A percentile compares a stretch with the other conserved stretches of the same genome.
Evolutionary conservation across 2,329 filamentous ascomycete genomes (phyloP).

Genomic region (Seiridium unicorne): DNA sequence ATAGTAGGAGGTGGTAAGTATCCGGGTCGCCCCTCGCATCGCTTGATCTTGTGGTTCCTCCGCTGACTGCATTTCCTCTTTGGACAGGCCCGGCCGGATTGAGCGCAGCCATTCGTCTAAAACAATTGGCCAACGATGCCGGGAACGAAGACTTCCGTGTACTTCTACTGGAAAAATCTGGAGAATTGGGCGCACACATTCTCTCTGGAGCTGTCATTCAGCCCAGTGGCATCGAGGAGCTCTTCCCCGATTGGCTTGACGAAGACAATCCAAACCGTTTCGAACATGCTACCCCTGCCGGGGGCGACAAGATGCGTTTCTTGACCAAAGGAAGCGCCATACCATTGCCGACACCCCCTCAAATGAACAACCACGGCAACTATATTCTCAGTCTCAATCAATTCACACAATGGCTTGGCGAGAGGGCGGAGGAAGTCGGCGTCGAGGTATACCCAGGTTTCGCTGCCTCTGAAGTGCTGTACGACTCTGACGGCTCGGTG

Average conservation of each 20-base stretch:
- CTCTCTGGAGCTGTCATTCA: conserved; percentile 95
- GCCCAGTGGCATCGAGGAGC: conserved; percentile 81
- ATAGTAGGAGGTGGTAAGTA: conserved; percentile 81
- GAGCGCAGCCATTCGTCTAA: conserved; percentile 88
- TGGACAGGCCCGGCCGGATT: conserved; percentile 77
- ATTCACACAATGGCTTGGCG: conserved; percentile 92
- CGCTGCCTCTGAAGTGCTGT: conserved; percentile 89
- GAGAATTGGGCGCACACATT: conserved; percentile 92
- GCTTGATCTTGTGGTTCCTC: not conserved
- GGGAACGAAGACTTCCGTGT: conserved; percentile 97
- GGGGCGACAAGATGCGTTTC: conserved; percentile 86
- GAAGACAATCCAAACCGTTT: conserved; percentile 88
- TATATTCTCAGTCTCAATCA: conserved; percentile 96
- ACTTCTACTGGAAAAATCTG: conserved; percentile 89
- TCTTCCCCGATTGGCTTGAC: conserved; percentile 90
- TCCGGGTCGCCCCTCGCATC: not conserved
- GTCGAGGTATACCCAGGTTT: conserved; percentile 97
- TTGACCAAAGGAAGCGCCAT: conserved; percentile 78
- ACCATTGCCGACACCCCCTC: conserved; percentile 83
- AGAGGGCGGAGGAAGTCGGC: conserved; percentile 92
- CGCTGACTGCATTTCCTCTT: conserved; percentile 5
- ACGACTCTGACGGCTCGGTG: conserved; percentile 81
- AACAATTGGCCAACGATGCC: conserved; percentile 91
- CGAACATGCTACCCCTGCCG: conserved; percentile 81
- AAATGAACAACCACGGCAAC: conserved; percentile 98